Evolutionary conservation across 1,139 yeast species (phyloP), one percentile per base, ranked within the genome.

Genomic region (Lipomyces yarrowii): DNA sequence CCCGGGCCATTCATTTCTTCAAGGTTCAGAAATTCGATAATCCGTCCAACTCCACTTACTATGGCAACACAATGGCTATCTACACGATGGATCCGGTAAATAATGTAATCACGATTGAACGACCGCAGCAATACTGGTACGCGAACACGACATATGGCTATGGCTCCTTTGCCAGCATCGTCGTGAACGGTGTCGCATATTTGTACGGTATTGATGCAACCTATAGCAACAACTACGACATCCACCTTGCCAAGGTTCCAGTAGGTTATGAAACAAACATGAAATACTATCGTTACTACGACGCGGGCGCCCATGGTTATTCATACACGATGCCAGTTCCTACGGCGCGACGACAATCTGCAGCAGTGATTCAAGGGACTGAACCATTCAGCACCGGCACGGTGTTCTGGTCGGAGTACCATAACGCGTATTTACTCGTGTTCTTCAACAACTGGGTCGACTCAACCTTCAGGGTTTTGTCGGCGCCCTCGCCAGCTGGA

Each of bases 221-320:
- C 13, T 62, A 67, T 54, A 48, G 60, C 51, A 35, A 46, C 57
- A 59, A 48, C 18, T 67, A 67, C 57, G 69, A 67, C 57, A 62
- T 67, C 1, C 69, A 67, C 62, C 64, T 67, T 32, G 69, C 69
- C 30, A 11, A 37, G 46, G 69, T 62, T 26, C 64, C 69, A 7
- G 57, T 46, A 11, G 32, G 52, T 5, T 4, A 33, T 11, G 37
- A 60, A 54, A 26, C 51, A 42, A 60, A 67, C 10, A 15, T 11
- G 33, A 18, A 56, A 3, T 13, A 26, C 18, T 67, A 59, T 30
- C 57, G 35, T 30, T 67, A 64, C 61, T 67, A 57, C 55, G 69
- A 67, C 46, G 64, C 67, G 39, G 26, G 48, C 8, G 46, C 59
- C 32, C n/a, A 39, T 7, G 46, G 60, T 3, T 67, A 65, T 65